A percentile compares a stretch with the other conserved stretches of the same genome.
Conservation (phyloP, 2,329 filamentous ascomycete genomes). For the Alternaria postmessia region DNA sequence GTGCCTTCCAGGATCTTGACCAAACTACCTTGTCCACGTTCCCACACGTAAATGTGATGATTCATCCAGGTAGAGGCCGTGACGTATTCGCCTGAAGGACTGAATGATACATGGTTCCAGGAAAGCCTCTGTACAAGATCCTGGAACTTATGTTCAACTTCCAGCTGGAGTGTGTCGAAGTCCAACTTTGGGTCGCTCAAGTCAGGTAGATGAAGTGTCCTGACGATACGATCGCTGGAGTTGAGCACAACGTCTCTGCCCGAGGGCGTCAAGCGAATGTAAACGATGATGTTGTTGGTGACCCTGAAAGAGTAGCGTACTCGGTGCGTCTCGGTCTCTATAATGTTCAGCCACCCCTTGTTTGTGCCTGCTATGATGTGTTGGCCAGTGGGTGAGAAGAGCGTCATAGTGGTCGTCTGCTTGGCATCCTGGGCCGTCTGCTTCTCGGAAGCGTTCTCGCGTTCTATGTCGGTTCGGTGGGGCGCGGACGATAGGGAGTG, state of each 20-base stretch:
- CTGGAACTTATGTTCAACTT: constrained; percentile 97
- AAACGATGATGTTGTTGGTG: constrained; percentile 86
- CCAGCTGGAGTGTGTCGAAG: constrained; percentile 84
- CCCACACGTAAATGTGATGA: constrained; percentile 98
- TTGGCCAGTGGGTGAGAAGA: constrained; percentile 84
- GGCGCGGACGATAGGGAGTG: constrained; percentile 82
- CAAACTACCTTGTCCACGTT: constrained; percentile 88
- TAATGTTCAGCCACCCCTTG: constrained; percentile 96
- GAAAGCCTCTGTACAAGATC: constrained; percentile 93
- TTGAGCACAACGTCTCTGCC: constrained; percentile 91
- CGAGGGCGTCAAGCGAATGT: constrained; percentile 82
- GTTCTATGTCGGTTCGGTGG: constrained; percentile 73
- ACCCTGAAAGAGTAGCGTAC: constrained; percentile 91
- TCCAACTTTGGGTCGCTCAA: constrained; percentile 70
- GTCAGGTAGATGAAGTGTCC: constrained; percentile 89
- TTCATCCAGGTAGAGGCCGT: constrained; percentile 98
- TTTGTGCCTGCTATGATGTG: constrained; percentile 93
- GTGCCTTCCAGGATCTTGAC: constrained; percentile 97
- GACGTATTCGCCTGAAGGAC: constrained; percentile 92
- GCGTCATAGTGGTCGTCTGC: constrained; percentile 90
- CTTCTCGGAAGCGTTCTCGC: constrained; percentile 80
- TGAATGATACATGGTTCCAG: constrained; percentile 98
- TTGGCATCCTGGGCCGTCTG: constrained; percentile 91
- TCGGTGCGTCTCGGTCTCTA: constrained; percentile 79
- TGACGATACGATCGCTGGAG: constrained; percentile 91